phyloP scores from a whole-genome alignment of 306 rosid genomes.

The Rubus idaeus region DNA sequence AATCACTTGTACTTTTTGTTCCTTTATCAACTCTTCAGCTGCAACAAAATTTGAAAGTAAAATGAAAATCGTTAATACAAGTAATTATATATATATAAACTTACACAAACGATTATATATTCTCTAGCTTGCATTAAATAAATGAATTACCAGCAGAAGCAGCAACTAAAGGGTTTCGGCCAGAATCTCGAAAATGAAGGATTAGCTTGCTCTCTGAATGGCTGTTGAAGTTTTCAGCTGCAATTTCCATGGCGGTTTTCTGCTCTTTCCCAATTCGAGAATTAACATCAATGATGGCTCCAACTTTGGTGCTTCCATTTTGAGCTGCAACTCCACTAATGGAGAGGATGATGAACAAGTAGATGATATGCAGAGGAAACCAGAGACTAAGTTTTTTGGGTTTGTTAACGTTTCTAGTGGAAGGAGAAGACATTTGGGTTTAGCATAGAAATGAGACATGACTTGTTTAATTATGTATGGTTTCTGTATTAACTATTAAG shows the following conservation, averaged over 20 bases:
- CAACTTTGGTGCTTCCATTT: slow-evolving; percentile 29
- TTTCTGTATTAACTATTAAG: neutral
- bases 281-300: slow-evolving; percentile 39
- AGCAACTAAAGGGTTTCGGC: slow-evolving; percentile 16
- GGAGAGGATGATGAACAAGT: neutral
- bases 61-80: neutral
- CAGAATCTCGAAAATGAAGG: slow-evolving; percentile 22
- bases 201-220: slow-evolving; percentile 13
- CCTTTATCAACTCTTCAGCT: slow-evolving; percentile 35
- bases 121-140: neutral
- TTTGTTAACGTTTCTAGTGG: neutral
- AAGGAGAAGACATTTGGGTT: slow-evolving; percentile 20
- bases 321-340: slow-evolving; percentile 22
- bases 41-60: neutral
- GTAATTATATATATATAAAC: neutral
- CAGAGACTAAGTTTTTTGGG: slow-evolving; percentile 19
- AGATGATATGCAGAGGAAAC: slow-evolving; percentile 1
- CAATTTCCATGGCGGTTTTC: slow-evolving; percentile 49
- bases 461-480: neutral
- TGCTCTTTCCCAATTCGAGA: slow-evolving; percentile 46
- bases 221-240: slow-evolving; percentile 37
- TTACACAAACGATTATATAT: too few species aligned
- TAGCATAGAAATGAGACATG: neutral
- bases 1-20: slow-evolving; percentile 24
- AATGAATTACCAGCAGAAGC: slow-evolving; percentile 27